These are phyloP conservation scores for Hypericum androsaemum DNA, from an alignment of 345 rosid genomes.

Conservation along the genomic window DNA sequence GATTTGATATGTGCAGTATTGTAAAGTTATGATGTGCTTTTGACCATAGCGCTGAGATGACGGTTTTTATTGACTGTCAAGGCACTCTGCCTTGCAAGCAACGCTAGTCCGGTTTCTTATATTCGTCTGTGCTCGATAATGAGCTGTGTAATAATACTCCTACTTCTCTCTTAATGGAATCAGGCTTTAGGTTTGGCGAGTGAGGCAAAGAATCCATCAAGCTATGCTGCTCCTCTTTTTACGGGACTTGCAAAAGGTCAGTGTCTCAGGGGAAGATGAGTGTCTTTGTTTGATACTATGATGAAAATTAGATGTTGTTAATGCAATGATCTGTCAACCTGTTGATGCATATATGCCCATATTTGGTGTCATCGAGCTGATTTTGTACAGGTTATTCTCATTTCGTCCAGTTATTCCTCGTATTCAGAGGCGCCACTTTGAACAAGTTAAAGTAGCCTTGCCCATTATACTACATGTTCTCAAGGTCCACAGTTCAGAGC, in stretches of 20 bases:
- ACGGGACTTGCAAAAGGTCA: conserved; percentile 74
- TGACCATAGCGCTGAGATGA: too few relatives aligned
- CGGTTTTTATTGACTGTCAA: too few relatives aligned
- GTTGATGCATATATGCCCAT: neutral
- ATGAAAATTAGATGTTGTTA: too few relatives aligned
- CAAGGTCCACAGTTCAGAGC: conserved; percentile 34
- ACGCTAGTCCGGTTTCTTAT: neutral
- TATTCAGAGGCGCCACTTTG: conserved; percentile 60
- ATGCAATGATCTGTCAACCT: too few relatives aligned
- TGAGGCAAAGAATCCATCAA: conserved; percentile 27
- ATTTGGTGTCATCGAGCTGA: neutral
- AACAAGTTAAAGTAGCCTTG: conserved; percentile 63
- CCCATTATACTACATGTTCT: conserved; percentile 52
- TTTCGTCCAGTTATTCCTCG: conserved; percentile 47
- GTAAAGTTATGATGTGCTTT: too few relatives aligned
- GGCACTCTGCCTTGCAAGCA: too few relatives aligned
- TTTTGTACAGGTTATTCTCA: neutral
- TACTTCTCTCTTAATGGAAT: conserved; percentile 13
- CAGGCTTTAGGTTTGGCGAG: conserved; percentile 61
- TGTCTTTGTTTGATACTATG: too few relatives aligned
- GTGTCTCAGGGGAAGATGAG: neutral
- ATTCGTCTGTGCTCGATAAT: neutral
- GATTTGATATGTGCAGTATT: too few relatives aligned
- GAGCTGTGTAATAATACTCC: neutral
- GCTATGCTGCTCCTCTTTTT: conserved; percentile 50